A percentile compares a stretch with the other conserved stretches of the same genome.
Evolutionary conservation across 2,329 filamentous ascomycete genomes (phyloP).

Genomic region (Alternaria viburni): DNA sequence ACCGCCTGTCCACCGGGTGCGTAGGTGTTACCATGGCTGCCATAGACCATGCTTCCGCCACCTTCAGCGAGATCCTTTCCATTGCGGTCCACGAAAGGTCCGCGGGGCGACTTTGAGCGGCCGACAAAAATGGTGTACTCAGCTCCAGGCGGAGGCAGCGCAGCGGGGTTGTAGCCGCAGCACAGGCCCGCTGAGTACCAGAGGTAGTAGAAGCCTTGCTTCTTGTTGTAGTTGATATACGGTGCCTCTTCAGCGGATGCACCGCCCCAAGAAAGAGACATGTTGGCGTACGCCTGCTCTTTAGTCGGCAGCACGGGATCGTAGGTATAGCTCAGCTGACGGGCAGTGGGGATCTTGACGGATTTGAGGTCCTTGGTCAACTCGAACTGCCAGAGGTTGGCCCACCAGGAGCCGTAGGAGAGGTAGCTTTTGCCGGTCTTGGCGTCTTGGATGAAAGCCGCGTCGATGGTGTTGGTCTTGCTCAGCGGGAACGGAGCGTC

Average conservation of each 20-base stretch:
- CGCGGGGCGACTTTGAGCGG: conserved; percentile 56
- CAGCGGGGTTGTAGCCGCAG: background rate
- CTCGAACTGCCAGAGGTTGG: conserved; percentile 5
- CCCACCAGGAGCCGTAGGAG: conserved; percentile 71
- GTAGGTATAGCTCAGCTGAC: conserved; percentile 2
- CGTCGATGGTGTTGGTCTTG: conserved; percentile 55
- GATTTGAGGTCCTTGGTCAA: conserved; percentile 2
- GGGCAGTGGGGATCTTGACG: conserved; percentile 1
- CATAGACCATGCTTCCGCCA: conserved; percentile 65
- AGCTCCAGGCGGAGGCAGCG: conserved; percentile 47
- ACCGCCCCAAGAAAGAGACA: background rate
- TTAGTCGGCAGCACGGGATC: conserved; percentile 9
- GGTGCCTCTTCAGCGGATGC: background rate
- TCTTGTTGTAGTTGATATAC: conserved; percentile 44
- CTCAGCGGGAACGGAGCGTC: conserved; percentile 9
- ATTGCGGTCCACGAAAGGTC: conserved; percentile 53
- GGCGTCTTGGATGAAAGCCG: conserved; percentile 47
- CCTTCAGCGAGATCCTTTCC: conserved; percentile 52
- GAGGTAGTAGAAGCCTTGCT: conserved; percentile 27
- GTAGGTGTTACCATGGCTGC: conserved; percentile 54
- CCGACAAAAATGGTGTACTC: conserved; percentile 70
- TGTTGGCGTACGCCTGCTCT: conserved; percentile 21
- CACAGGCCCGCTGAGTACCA: background rate
- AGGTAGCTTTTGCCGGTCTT: conserved; percentile 47
- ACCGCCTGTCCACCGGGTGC: conserved; percentile 28